Percentiles rank a stretch among this genome's conserved stretches.
phyloP scores from a whole-genome alignment of 805 yeast genomes.

The Nakazawaea wyomingensis region DNA sequence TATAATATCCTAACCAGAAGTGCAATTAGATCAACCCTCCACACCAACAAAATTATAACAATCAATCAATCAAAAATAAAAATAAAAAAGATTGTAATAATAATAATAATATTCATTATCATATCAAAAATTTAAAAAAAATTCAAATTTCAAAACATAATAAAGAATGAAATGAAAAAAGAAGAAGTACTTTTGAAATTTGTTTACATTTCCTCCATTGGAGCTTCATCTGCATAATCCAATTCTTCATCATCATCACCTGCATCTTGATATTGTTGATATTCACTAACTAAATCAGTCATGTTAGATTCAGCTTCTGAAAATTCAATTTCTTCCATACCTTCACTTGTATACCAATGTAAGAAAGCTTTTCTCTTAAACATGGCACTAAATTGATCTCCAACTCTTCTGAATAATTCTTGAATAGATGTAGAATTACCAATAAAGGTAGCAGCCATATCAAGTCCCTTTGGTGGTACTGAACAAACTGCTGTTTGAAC shows the following conservation, averaged over 20 bases:
- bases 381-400: slow-evolving; percentile 88
- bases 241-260: slow-evolving; percentile 72
- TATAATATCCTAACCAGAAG: too few relatives aligned
- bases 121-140: background rate
- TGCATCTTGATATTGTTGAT: slow-evolving; percentile 87
- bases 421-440: slow-evolving; percentile 93
- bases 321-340: slow-evolving; percentile 95
- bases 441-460: slow-evolving; percentile 88
- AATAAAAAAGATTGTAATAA: background rate
- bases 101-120: too few relatives aligned
- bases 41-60: too few relatives aligned
- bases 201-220: slow-evolving; percentile 56
- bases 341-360: slow-evolving; percentile 94
- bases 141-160: background rate
- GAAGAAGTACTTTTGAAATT: too few relatives aligned
- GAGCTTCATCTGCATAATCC: slow-evolving; percentile 64
- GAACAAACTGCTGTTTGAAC: slow-evolving; percentile 93
- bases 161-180: background rate
- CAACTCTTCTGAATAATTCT: slow-evolving; percentile 84
- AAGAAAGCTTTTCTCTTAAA: slow-evolving; percentile 91
- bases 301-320: slow-evolving; percentile 90
- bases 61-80: background rate
- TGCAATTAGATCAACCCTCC: too few relatives aligned
- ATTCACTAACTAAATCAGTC: slow-evolving; percentile 83
- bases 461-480: slow-evolving; percentile 80